Conservation (phyloP, 2,329 filamentous ascomycete species). For the Setomelanomma holmii region DNA sequence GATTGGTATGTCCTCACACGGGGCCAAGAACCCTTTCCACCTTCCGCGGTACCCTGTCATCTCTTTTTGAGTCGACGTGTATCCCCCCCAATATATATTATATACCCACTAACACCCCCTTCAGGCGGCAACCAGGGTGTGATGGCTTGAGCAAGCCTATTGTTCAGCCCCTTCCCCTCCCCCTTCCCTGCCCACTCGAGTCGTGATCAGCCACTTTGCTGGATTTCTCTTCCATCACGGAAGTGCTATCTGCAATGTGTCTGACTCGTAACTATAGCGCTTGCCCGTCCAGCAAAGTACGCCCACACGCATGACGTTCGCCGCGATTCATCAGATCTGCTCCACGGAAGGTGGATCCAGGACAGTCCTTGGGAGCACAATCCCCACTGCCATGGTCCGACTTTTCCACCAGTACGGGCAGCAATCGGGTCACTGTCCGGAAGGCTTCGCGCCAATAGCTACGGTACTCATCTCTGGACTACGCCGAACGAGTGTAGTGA, state of each 20-base stretch:
- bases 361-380: too few relatives aligned
- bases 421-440: too few relatives aligned
- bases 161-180: constrained; percentile 4
- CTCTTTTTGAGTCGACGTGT: neutral
- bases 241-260: constrained; percentile 18
- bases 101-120: constrained; percentile 28
- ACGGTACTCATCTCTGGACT: too few relatives aligned
- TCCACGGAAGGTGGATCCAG: too few relatives aligned
- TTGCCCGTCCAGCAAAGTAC: constrained; percentile 1
- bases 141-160: constrained; percentile 41
- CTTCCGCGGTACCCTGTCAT: constrained; percentile 2
- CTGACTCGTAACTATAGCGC: constrained; percentile 17
- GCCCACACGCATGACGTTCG: too few relatives aligned
- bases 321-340: too few relatives aligned
- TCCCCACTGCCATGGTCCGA: too few relatives aligned
- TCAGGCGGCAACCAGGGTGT: constrained; percentile 45
- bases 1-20: constrained; percentile 51
- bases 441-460: too few relatives aligned
- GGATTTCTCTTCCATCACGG: constrained; percentile 14
- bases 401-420: too few relatives aligned
- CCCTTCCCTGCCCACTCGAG: constrained; percentile 18
- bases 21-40: constrained; percentile 15
- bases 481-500: too few relatives aligned
- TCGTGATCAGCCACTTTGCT: constrained; percentile 22
- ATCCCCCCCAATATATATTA: constrained; percentile 17